Evolutionary conservation across 257 asterid genomes (phyloP), one percentile per base, ranked within the genome.

Genomic region (Petunia secreta): DNA sequence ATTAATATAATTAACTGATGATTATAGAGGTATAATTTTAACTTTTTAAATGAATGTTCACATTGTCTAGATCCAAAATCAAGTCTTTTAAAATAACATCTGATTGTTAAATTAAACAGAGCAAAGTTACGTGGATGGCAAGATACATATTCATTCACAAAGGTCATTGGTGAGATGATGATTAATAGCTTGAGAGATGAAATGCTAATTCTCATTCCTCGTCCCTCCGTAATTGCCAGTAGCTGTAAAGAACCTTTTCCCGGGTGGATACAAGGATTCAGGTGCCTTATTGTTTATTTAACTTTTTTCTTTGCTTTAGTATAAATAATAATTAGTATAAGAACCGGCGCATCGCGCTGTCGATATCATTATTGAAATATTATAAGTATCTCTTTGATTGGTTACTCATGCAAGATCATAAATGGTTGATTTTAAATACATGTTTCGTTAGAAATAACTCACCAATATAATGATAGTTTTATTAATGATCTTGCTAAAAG

Each of bases 241-340:
- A 71, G 84, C 60, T 86, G 76, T 25, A 68, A 48, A 46, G 78
- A 86, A 0, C 92, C 94, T 16, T 53, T 88, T 36, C 88, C 90
- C 2, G 92, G 94, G 60, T 90, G 92, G 92, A 88, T 90, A 67
- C 92, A 90, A 86, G 94, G 94, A 83, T 78, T 85, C 14, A 86
- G 86, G 94, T 86, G 10, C 4, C 0, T 3, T 9, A 4, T 8
- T 41, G 2, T 48, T 43, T 67, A 0, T 67, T 3, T 1, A 25
- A 16, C 3, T 25, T 63, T 37, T 10, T 2, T 16, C 0, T 64
- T 11, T 36, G 38, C 38, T 63, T 37, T 25, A 25, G 25, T 25
- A 25, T 25, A 25, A 25, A 25, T 25, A 25, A 25, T 25, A 25
- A 25, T 0, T 25, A 25, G 25, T 25, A 25, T 25, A 25, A 25